A percentile compares a stretch with the other conserved stretches of the same genome.
Evolutionary conservation across 2,329 filamentous ascomycete genomes (phyloP).

Genomic region (Ophiostoma populinum): DNA sequence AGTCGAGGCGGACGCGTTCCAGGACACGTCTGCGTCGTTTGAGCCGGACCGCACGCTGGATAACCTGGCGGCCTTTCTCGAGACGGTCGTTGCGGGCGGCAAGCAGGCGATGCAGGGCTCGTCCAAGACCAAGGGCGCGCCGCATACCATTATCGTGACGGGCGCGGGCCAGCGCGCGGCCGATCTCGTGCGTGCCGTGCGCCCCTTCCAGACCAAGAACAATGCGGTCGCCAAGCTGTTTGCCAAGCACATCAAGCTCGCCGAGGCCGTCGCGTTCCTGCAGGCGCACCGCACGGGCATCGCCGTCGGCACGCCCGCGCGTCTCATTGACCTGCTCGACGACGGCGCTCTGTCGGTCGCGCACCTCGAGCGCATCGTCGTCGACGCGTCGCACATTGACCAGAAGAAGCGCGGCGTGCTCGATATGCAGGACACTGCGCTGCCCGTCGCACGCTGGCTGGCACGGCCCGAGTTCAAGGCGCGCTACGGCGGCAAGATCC

Average conservation of each 20-base stretch:
- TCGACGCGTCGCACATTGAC: constrained; percentile 88
- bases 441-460: constrained; percentile 62
- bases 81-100: constrained; percentile 38
- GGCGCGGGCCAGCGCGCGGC: constrained; percentile 72
- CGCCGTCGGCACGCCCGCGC: constrained; percentile 74
- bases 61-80: constrained; percentile 64
- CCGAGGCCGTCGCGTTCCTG: constrained; percentile 66
- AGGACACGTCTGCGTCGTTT: constrained; percentile 54
- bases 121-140: constrained; percentile 50
- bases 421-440: constrained; percentile 86
- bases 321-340: constrained; percentile 67
- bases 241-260: constrained; percentile 93
- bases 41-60: constrained; percentile 45
- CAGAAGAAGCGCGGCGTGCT: constrained; percentile 85
- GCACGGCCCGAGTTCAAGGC: constrained; percentile 48
- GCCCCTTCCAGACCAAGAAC: constrained; percentile 65
- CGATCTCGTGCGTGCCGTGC: constrained; percentile 58
- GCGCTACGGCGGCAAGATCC: constrained; percentile 30
- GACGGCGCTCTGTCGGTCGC: constrained; percentile 56
- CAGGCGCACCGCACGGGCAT: constrained; percentile 58
- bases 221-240: constrained; percentile 78
- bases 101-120: constrained; percentile 18
- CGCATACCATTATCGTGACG: constrained; percentile 81
- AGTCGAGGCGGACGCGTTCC: constrained; percentile 49
- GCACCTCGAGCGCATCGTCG: constrained; percentile 59